Evolutionary conservation across 768 basidiomycete species (phyloP).

Genomic region (Vishniacozyma victoriae): DNA sequence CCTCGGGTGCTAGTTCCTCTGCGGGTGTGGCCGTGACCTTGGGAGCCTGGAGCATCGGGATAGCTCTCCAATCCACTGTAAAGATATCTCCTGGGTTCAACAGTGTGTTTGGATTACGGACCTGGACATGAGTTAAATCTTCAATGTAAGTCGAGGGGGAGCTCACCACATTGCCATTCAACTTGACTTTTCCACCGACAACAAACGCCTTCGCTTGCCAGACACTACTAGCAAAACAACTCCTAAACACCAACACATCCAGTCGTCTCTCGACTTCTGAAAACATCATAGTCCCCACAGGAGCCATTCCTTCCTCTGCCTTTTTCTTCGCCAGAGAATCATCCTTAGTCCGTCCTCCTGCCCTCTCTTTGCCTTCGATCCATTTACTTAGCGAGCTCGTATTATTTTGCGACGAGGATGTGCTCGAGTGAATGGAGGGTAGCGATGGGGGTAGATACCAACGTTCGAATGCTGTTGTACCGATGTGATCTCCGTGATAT

Average conservation of each 20-base stretch:
- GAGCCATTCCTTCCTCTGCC: constrained; percentile 64
- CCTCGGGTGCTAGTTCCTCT: constrained; percentile 16
- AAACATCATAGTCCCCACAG: constrained; percentile 93
- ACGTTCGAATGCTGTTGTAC: constrained; percentile 85
- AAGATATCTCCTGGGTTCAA: constrained; percentile 93
- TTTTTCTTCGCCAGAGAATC: constrained; percentile 53
- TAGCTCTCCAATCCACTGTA: constrained; percentile 73
- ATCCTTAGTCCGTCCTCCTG: constrained; percentile 48
- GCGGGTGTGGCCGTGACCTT: constrained; percentile 3
- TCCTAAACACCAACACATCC: constrained; percentile 84
- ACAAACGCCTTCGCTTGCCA: constrained; percentile 84
- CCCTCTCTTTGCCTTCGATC: constrained; percentile 51
- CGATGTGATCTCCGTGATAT: constrained; percentile 93
- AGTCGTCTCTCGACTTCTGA: constrained; percentile 87
- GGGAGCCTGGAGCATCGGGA: constrained; percentile 72
- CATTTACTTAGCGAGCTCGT: constrained; percentile 16
- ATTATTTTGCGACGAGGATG: neutral
- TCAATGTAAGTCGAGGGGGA: neutral
- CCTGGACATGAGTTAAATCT: constrained; percentile 50
- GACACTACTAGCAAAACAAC: constrained; percentile 79
- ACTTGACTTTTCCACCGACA: constrained; percentile 73
- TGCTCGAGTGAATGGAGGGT: constrained; percentile 52
- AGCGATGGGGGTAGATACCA: constrained; percentile 86
- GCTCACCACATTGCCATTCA: constrained; percentile 83
- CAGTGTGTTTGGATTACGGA: constrained; percentile 75